Evolutionary conservation across 177 flowering plant genomes (phyloP).

Genomic region (Vitis hybrid): DNA sequence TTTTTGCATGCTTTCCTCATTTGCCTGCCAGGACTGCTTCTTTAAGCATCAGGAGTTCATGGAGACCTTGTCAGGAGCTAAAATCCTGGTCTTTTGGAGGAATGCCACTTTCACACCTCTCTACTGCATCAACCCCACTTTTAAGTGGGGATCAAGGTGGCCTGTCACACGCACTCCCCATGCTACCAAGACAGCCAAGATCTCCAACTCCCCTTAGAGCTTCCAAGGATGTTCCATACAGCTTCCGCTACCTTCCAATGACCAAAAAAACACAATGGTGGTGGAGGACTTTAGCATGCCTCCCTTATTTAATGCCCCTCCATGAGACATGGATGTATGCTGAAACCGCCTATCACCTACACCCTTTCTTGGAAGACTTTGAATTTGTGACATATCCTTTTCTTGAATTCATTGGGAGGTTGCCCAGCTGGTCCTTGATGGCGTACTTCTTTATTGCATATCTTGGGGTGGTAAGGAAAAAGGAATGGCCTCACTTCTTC

Average conservation of each 20-base stretch:
- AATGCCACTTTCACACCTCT: constrained; percentile 12
- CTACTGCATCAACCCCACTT: constrained; percentile 22
- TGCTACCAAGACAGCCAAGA: constrained; percentile 24
- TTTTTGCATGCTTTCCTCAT: constrained; percentile 16
- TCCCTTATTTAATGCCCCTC: constrained; percentile 84
- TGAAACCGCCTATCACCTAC: constrained; percentile 71
- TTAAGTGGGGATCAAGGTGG: constrained; percentile 25
- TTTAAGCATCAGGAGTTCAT: constrained; percentile 23
- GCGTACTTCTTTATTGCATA: constrained; percentile 73
- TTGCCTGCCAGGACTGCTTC: constrained; percentile 13
- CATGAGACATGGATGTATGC: constrained; percentile 92
- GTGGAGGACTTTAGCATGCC: constrained; percentile 87
- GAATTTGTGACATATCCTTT: constrained; percentile 70
- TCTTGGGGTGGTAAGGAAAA: constrained; percentile 75
- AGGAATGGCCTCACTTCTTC: constrained; percentile 95
- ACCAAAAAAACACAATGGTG: constrained; percentile 80
- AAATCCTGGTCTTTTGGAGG: constrained; percentile 22
- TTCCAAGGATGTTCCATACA: constrained; percentile 65
- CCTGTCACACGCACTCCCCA: constrained; percentile 14
- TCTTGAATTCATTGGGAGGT: constrained; percentile 50
- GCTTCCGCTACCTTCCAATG: constrained; percentile 72
- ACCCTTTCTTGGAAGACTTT: constrained; percentile 71
- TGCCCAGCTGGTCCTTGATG: constrained; percentile 77
- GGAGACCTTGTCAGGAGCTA: constrained; percentile 21
- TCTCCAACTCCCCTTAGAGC: constrained; percentile 43